phyloP scores from a whole-genome alignment of 139 green algal species.

The Haematococcus sp. region DNA sequence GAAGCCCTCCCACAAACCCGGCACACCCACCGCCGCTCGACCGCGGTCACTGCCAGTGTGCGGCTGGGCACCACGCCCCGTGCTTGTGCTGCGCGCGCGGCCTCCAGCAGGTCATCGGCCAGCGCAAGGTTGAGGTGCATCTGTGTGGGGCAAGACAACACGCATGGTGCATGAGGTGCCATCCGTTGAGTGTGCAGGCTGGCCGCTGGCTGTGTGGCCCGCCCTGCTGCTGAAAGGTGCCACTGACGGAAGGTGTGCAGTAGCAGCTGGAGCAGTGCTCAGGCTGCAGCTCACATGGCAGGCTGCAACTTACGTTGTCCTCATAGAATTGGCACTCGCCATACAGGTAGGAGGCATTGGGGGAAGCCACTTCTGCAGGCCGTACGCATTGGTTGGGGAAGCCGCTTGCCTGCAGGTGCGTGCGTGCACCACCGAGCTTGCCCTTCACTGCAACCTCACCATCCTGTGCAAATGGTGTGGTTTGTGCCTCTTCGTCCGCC shows the following conservation, averaged over 20 bases:
- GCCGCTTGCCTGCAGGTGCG: conserved; percentile 10
- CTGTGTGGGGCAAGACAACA: conserved; percentile 13
- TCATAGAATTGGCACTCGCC: conserved; percentile 49
- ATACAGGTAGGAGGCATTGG: conserved; percentile 38
- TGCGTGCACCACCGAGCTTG: not conserved
- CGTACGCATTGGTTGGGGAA: conserved; percentile 55
- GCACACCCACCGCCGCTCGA: conserved; percentile 10
- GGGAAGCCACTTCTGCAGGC: conserved; percentile 19
- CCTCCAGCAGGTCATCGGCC: conserved; percentile 29
- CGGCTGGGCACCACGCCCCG: not conserved
- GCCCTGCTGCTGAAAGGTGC: no score
- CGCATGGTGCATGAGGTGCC: no score
- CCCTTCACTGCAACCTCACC: not conserved
- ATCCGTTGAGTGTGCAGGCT: no score
- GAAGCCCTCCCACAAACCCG: no score
- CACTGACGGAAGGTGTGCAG: no score
- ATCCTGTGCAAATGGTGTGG: not conserved
- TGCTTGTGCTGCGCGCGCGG: not conserved
- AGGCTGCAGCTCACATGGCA: no score
- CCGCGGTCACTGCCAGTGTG: not conserved
- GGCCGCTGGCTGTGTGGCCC: no score
- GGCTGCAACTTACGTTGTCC: conserved; percentile 27
- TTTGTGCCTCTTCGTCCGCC: not conserved
- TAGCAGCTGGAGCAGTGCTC: no score
- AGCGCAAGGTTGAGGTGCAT: conserved; percentile 39